phyloP scores from a whole-genome alignment of 768 basidiomycete species.

The Rhodosporidiobolus odoratus region DNA sequence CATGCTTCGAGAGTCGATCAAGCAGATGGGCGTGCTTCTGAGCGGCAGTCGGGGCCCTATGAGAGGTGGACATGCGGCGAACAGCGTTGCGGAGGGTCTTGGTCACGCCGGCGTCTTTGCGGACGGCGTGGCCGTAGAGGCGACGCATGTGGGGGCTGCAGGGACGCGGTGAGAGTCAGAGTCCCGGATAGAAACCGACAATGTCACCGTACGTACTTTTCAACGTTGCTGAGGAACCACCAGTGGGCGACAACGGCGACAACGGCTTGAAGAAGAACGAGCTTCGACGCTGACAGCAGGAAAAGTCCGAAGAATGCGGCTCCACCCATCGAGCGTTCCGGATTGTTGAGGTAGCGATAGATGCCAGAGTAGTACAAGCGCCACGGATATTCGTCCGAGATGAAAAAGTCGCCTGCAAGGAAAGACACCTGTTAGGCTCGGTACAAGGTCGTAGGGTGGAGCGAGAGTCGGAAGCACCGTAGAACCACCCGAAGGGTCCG shows the following conservation, averaged over 20 bases:
- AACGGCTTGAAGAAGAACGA: slow-evolving; percentile 79
- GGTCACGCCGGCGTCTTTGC: slow-evolving; percentile 94
- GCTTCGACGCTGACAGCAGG: slow-evolving; percentile 83
- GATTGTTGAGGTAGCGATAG: slow-evolving; percentile 75
- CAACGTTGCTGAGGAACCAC: slow-evolving; percentile 92
- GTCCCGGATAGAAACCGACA: neutral
- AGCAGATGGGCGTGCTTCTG: slow-evolving; percentile 44
- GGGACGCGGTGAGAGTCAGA: neutral
- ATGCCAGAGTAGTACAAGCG: slow-evolving; percentile 94
- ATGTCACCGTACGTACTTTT: slow-evolving; percentile 60
- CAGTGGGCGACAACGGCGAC: slow-evolving; percentile 80
- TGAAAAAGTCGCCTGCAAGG: slow-evolving; percentile 40
- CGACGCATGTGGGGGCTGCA: slow-evolving; percentile 95
- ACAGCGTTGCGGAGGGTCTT: slow-evolving; percentile 80
- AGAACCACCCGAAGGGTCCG: slow-evolving; percentile 97
- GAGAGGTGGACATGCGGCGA: slow-evolving; percentile 54
- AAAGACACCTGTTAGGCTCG: neutral
- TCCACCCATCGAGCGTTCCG: slow-evolving; percentile 83
- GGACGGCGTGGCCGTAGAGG: slow-evolving; percentile 84
- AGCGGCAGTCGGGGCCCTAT: slow-evolving; percentile 68
- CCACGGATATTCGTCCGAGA: slow-evolving; percentile 79
- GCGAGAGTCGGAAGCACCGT: slow-evolving; percentile 58
- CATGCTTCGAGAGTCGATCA: slow-evolving; percentile 75
- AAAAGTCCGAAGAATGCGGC: slow-evolving; percentile 91
- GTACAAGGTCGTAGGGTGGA: no score